Percentiles rank a stretch among this genome's conserved stretches.
Evolutionary conservation across 805 yeast genomes (phyloP).

Genomic region (Starmerella vaccinii): DNA sequence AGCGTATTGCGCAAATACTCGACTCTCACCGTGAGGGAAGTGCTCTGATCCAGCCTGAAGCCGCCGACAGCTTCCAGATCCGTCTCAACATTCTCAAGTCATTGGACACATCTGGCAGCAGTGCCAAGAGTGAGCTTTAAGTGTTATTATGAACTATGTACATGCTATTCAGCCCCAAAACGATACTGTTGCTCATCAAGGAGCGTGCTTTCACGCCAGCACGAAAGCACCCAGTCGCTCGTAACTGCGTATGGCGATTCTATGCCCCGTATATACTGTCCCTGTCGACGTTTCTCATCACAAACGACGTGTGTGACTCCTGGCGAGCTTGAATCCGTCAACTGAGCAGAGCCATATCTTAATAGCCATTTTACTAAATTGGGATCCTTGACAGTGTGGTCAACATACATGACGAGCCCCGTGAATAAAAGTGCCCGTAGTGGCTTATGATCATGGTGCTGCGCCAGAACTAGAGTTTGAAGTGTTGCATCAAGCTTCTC

Average conservation of each 20-base stretch:
- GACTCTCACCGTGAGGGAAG: slow-evolving; percentile 3
- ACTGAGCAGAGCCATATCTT: background rate
- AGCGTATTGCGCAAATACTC: slow-evolving; percentile 39
- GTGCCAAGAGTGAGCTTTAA: slow-evolving; percentile 26
- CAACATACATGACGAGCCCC: slow-evolving; percentile 1
- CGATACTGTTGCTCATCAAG: slow-evolving; percentile 21
- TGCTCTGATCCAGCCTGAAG: slow-evolving; percentile 33
- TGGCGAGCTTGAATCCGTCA: slow-evolving; percentile 1
- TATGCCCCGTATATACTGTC: background rate
- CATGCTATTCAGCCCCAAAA: background rate
- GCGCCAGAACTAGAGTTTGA: background rate
- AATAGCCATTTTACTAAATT: background rate
- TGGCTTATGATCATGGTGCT: background rate
- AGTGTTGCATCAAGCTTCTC: background rate
- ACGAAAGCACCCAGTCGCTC: slow-evolving; percentile 32
- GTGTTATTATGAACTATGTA: no score
- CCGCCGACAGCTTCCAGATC: slow-evolving; percentile 43
- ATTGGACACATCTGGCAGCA: slow-evolving; percentile 22
- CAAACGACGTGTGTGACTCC: slow-evolving; percentile 14
- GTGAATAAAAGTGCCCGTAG: background rate
- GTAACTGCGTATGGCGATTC: slow-evolving; percentile 30
- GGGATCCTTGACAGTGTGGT: background rate
- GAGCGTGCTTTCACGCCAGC: slow-evolving; percentile 28
- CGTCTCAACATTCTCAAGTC: slow-evolving; percentile 42
- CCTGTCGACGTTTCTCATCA: background rate